Percentiles rank a stretch among this genome's conserved stretches.
Evolutionary conservation across 2,329 filamentous ascomycete genomes (phyloP).

Genomic region (Eutypa lata): DNA sequence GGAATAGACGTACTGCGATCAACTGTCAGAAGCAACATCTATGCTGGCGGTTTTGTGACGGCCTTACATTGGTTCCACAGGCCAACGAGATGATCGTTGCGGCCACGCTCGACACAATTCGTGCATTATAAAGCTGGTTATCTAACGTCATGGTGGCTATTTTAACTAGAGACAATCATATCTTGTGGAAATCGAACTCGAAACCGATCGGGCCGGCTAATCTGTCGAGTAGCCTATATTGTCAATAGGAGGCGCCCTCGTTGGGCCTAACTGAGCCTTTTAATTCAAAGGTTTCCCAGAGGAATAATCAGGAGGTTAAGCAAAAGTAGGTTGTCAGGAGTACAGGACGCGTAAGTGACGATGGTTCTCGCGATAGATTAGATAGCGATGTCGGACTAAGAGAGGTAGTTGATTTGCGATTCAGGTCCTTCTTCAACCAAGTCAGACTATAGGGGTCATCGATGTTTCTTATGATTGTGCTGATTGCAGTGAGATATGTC

Average conservation of each 20-base stretch:
- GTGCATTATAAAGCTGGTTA: conserved; percentile 55
- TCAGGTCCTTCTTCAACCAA: too few species aligned
- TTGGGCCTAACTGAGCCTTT: too few species aligned
- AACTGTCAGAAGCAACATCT: conserved; percentile 4
- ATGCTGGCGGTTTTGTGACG: conserved; percentile 1
- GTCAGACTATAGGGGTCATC: too few species aligned
- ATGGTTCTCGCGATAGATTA: too few species aligned
- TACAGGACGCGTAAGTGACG: too few species aligned
- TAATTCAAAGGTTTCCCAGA: too few species aligned
- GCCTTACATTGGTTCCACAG: conserved; percentile 84
- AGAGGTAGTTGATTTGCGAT: too few species aligned
- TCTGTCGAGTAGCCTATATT: not conserved
- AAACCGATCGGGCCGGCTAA: not conserved
- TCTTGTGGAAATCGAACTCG: not conserved
- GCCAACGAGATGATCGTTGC: conserved; percentile 82
- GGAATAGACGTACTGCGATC: conserved; percentile 85
- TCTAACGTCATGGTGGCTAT: conserved; percentile 40
- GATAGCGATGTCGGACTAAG: too few species aligned
- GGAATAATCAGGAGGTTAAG: too few species aligned
- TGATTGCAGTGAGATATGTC: too few species aligned
- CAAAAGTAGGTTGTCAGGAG: too few species aligned
- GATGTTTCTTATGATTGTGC: too few species aligned
- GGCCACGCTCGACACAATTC: conserved; percentile 79
- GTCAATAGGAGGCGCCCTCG: not conserved
- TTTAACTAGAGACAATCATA: not conserved